These are phyloP conservation scores for Rhododendron molle DNA, from an alignment of 148 eudicot genomes.

Conservation along the genomic window DNA sequence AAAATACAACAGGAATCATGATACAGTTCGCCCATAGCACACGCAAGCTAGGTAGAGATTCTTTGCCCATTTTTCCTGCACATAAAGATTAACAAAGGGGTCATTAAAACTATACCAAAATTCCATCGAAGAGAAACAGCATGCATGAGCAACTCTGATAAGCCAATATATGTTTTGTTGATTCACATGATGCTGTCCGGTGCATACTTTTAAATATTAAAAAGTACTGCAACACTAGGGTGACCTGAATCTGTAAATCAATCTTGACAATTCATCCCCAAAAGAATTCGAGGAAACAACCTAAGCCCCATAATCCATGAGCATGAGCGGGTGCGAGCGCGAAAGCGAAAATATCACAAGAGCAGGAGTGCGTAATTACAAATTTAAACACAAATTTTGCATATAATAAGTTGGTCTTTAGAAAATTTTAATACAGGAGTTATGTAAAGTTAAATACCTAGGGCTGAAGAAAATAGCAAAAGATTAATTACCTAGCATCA, in stretches of 20 bases:
- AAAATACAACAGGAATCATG: conserved; percentile 27
- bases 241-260: background rate
- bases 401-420: background rate
- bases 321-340: background rate
- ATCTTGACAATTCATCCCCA: background rate
- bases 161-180: background rate
- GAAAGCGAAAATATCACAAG: background rate
- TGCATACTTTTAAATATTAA: background rate
- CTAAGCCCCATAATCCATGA: background rate
- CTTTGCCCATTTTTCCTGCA: conserved; percentile 90
- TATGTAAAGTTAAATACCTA: background rate
- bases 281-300: background rate
- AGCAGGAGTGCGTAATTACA: background rate
- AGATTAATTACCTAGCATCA: background rate
- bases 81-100: background rate
- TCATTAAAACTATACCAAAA: background rate
- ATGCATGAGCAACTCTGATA: background rate
- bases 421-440: background rate
- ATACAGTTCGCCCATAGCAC: conserved; percentile 77
- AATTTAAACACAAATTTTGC: background rate
- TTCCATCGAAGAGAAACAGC: background rate
- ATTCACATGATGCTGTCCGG: background rate
- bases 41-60: conserved; percentile 71
- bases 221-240: background rate
- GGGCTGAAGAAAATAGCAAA: background rate